Base-by-base conservation (phyloP, 2,329 filamentous ascomycete genomes). In the Huntiella decipiens region DNA sequence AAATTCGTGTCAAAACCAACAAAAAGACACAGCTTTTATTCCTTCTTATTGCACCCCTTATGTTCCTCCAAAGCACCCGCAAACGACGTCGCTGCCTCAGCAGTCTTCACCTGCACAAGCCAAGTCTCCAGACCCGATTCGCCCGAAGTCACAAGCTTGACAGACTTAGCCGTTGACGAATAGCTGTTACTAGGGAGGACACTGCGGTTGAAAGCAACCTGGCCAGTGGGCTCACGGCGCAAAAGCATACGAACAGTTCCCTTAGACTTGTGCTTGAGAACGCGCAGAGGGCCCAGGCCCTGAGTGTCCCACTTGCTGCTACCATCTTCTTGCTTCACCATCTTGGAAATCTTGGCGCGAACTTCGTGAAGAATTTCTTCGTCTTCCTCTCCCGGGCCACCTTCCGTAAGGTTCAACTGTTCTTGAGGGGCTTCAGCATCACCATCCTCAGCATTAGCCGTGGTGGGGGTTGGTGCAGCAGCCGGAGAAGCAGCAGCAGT, bases 211-310 rank as follows among this genome's bases (percentile, higher is more conserved):
- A 92, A 63, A 3, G 80, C 71, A 40, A 88, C 66, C 35, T 79
- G 73, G 12, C 84, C 84, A 51, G 77, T 71, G 0, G 82, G 82
- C 52, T 86, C 80, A n/a, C 74, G 74, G 43, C 84, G 75, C 51
- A 87, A 63, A 15, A 92, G 62, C 39, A 91, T 63, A 36, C 84
- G 74, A 3, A 77, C 71, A 22, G 70, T 67, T 15, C 72, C 74
- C 0, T 76, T 82, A 12, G 69, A 67, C 58, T 82, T 81, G 63
- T 88, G 71, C 60, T 80, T 79, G 51, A 92, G 66, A 11, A 93
- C 58, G 35, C 81, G 77, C 44, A 87, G 63, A 8, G 74, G 70
- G 0, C 85, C 85, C 5, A 83, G 65, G 38, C 83, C 84, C 57
- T 79, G 73, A 1, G 70, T 75, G 28, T 68, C 64, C 82, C 82